Percentiles rank a stretch among this genome's conserved stretches.
Evolutionary conservation across 208 protist species (phyloP).

Genomic region (Trypanosoma scelopori): DNA sequence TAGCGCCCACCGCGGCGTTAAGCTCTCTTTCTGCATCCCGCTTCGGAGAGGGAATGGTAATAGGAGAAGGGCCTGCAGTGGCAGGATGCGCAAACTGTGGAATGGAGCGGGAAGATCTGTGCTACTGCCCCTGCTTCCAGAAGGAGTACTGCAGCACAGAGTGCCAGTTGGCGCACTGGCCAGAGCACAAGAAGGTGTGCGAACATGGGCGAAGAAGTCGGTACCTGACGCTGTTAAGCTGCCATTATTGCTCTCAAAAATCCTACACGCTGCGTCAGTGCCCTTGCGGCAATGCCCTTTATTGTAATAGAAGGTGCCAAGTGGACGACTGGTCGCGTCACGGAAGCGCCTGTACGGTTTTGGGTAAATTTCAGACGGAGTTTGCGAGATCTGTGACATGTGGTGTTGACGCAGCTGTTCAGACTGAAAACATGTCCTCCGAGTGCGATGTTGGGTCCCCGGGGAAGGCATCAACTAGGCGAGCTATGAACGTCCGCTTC

Average conservation of each 20-base stretch:
- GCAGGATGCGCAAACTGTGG: neutral
- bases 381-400: neutral
- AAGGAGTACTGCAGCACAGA: slow-evolving; percentile 38
- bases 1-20: neutral
- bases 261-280: slow-evolving; percentile 26
- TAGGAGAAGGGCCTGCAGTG: neutral
- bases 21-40: neutral
- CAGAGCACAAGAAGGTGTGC: slow-evolving; percentile 25
- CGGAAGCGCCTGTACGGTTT: neutral
- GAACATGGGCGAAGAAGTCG: neutral
- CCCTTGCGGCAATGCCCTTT: slow-evolving; percentile 28
- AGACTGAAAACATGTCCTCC: neutral
- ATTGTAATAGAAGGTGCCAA: slow-evolving; percentile 28
- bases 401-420: slow-evolving; percentile 2
- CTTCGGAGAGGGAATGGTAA: neutral
- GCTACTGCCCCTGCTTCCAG: slow-evolving; percentile 35
- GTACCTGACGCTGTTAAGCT: neutral
- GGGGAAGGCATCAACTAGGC: neutral
- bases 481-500: neutral
- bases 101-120: slow-evolving; percentile 1
- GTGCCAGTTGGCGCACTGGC: slow-evolving; percentile 52
- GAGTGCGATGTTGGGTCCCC: neutral
- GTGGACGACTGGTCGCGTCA: slow-evolving; percentile 22
- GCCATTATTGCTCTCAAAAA: slow-evolving; percentile 5
- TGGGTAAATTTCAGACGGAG: neutral